phyloP scores from a whole-genome alignment of 371 early-diverging fungal genomes.

The Parasitella parasitica region DNA sequence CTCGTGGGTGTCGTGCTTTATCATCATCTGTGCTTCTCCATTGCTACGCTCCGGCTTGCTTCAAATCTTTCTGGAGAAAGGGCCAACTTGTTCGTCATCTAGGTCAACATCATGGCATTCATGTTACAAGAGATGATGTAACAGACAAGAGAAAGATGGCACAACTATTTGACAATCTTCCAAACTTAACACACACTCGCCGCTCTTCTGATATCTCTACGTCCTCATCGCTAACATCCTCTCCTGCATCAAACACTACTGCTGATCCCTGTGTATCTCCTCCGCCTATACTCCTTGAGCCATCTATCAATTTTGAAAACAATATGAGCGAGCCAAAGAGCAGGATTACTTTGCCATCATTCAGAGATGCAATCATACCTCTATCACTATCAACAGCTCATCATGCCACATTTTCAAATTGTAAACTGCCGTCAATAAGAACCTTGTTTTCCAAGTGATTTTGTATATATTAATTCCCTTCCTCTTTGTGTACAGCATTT shows the following conservation, averaged over 20 bases:
- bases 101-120: constrained; percentile 22
- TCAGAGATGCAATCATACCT: constrained; percentile 3
- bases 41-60: constrained; percentile 41
- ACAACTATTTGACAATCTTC: not conserved
- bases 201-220: not conserved
- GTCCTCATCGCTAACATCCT: not conserved
- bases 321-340: not conserved
- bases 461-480: not conserved
- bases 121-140: constrained; percentile 13
- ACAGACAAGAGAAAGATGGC: constrained; percentile 8
- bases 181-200: not conserved
- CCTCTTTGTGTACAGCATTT: too few relatives aligned
- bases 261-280: not conserved
- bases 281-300: not conserved
- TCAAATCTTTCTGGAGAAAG: constrained; percentile 47
- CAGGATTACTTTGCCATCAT: constrained; percentile 1
- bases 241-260: not conserved
- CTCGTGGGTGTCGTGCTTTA: constrained; percentile 21
- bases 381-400: not conserved
- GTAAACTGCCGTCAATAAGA: constrained; percentile 2
- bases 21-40: constrained; percentile 37
- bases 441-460: constrained; percentile 4
- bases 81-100: constrained; percentile 49
- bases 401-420: not conserved
- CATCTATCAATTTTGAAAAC: not conserved